Conservation (phyloP, 768 basidiomycete species). For the Postia placenta region DNA sequence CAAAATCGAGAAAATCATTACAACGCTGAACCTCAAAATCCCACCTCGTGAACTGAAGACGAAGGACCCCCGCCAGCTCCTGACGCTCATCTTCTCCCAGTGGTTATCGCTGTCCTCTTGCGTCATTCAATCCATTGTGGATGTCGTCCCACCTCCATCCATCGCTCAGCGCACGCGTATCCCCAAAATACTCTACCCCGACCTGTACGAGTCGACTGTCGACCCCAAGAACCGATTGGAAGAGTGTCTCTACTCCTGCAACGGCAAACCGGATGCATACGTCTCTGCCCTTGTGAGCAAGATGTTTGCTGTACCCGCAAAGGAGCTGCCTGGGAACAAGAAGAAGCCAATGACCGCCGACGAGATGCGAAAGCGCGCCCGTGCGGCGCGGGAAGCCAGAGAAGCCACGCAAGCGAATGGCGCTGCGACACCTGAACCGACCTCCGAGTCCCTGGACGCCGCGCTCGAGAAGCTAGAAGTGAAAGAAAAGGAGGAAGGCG, state of each 20-base stretch:
- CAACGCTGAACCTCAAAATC: constrained; percentile 76
- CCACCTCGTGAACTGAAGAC: constrained; percentile 84
- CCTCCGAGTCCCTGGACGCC: constrained; percentile 10
- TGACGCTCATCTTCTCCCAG: constrained; percentile 85
- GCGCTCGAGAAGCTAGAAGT: constrained; percentile 17
- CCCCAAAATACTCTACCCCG: constrained; percentile 89
- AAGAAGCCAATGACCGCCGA: constrained; percentile 72
- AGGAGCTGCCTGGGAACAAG: constrained; percentile 84
- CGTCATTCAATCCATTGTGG: constrained; percentile 87
- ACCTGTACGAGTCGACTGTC: constrained; percentile 51
- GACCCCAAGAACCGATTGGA: constrained; percentile 79
- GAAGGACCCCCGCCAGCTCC: constrained; percentile 81
- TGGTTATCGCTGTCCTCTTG: constrained; percentile 95
- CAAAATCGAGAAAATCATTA: constrained; percentile 83
- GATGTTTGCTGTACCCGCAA: constrained; percentile 88
- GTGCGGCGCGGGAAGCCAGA: constrained; percentile 42
- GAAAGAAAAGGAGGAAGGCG: constrained; percentile 16
- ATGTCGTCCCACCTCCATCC: constrained; percentile 87
- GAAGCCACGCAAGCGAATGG: constrained; percentile 9
- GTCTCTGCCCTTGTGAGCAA: constrained; percentile 92
- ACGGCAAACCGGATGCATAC: constrained; percentile 46
- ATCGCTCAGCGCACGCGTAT: constrained; percentile 77
- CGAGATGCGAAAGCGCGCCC: constrained; percentile 67
- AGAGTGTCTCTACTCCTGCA: constrained; percentile 70
- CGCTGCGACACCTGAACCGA: constrained; percentile 1